phyloP scores from a whole-genome alignment of 2,329 filamentous ascomycete species.

The Fusarium chaquense region DNA sequence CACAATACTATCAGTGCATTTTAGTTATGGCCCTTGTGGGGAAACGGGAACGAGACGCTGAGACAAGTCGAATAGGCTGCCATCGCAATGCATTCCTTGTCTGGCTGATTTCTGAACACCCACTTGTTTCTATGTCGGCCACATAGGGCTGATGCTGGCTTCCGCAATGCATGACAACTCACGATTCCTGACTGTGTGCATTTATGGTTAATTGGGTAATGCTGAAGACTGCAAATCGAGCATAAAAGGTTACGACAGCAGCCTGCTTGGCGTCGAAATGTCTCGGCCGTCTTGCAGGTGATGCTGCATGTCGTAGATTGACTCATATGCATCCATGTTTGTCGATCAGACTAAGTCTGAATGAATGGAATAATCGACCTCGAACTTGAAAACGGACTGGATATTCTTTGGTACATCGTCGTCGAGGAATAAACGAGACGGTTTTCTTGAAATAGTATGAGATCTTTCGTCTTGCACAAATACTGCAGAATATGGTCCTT shows the following conservation, averaged over 20 bases:
- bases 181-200: conserved; percentile 12
- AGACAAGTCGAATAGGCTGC: conserved; percentile 1
- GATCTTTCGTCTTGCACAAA: background rate
- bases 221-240: background rate
- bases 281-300: conserved; percentile 15
- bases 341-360: background rate
- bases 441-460: background rate
- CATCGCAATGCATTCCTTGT: conserved; percentile 28
- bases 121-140: background rate
- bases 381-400: background rate
- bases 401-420: background rate
- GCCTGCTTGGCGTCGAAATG: conserved; percentile 32
- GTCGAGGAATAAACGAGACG: background rate
- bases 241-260: conserved; percentile 6
- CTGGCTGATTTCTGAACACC: background rate
- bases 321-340: conserved; percentile 21
- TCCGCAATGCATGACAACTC: conserved; percentile 22
- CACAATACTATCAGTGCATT: background rate
- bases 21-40: background rate
- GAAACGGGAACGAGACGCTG: background rate
- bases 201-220: background rate
- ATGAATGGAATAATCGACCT: background rate
- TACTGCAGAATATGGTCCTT: background rate
- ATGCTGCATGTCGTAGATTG: conserved; percentile 13
- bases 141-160: conserved; percentile 24